Evolutionary conservation across 805 yeast species (phyloP).

Genomic region (Candida verbasci): DNA sequence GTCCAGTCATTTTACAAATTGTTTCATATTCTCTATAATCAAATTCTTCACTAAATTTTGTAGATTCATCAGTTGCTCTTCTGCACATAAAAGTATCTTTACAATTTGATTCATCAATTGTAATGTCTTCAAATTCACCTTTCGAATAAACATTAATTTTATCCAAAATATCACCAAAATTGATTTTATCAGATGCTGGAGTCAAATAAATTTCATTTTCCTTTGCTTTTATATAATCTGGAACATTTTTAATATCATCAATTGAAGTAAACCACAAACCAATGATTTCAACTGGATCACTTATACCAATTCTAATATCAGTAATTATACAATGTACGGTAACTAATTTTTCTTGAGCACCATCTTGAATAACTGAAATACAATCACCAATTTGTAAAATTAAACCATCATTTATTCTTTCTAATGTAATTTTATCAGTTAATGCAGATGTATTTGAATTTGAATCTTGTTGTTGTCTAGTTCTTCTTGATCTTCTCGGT

Average conservation of each 20-base stretch:
- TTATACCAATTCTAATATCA: conserved; percentile 49
- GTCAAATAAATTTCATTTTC: conserved; percentile 53
- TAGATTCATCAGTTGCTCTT: conserved; percentile 36
- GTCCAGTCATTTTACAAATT: conserved; percentile 19
- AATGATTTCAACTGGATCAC: conserved; percentile 43
- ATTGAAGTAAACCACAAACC: conserved; percentile 46
- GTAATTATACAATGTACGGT: conserved; percentile 44
- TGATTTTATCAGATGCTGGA: conserved; percentile 42
- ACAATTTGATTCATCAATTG: conserved; percentile 30
- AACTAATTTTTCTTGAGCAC: conserved; percentile 14
- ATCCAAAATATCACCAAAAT: conserved; percentile 38
- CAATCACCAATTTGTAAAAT: conserved; percentile 52
- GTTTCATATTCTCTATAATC: conserved; percentile 34
- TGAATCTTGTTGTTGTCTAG: conserved; percentile 8
- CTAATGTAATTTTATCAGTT: conserved; percentile 22
- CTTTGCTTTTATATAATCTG: conserved; percentile 1
- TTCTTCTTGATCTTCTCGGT: conserved; percentile 15
- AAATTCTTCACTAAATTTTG: conserved; percentile 29
- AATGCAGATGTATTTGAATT: not conserved
- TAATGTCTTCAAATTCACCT: conserved; percentile 25
- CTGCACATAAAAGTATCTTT: conserved; percentile 35
- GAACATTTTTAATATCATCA: conserved; percentile 29
- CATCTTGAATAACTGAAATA: conserved; percentile 36
- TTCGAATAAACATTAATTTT: conserved; percentile 42
- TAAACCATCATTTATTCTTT: conserved; percentile 43